Evolutionary conservation across 2,329 filamentous ascomycete genomes (phyloP).

Genomic region (Aspergillus amoenus): DNA sequence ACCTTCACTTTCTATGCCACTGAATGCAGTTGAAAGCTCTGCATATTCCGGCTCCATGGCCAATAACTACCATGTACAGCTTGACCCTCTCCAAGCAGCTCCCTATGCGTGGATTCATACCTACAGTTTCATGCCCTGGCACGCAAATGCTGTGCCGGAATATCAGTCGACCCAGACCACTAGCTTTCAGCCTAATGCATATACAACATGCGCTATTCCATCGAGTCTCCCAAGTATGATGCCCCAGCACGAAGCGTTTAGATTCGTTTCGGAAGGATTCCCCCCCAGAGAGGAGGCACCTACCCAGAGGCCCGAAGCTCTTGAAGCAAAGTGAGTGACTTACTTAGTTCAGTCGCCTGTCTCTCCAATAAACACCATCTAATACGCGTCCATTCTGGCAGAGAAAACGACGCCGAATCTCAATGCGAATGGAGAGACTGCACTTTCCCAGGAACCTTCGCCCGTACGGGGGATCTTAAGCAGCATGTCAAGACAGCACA

Average conservation of each 20-base stretch:
- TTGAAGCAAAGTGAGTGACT: not conserved
- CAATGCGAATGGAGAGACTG: not conserved
- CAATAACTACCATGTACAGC: too few relatives aligned
- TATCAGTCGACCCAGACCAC: not conserved
- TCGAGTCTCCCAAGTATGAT: not conserved
- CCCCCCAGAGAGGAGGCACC: not conserved
- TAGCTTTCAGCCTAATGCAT: not conserved
- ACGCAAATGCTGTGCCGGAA: not conserved
- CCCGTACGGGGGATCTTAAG: not conserved
- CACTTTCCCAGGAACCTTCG: not conserved
- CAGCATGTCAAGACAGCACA: not conserved
- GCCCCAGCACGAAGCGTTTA: not conserved
- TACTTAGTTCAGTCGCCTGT: not conserved
- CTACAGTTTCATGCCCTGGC: not conserved
- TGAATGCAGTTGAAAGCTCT: not conserved
- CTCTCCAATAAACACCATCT: not conserved
- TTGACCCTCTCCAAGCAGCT: not conserved
- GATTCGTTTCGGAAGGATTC: not conserved
- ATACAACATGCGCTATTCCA: not conserved
- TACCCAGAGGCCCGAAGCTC: not conserved
- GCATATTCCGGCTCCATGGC: not conserved
- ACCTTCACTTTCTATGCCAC: not conserved
- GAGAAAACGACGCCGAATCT: not conserved
- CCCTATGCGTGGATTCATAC: not conserved
- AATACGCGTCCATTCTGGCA: not conserved